Evolutionary conservation across 2,329 filamentous ascomycete species (phyloP), one percentile per base, ranked within the genome.

Genomic region (Cordyceps cicadae): DNA sequence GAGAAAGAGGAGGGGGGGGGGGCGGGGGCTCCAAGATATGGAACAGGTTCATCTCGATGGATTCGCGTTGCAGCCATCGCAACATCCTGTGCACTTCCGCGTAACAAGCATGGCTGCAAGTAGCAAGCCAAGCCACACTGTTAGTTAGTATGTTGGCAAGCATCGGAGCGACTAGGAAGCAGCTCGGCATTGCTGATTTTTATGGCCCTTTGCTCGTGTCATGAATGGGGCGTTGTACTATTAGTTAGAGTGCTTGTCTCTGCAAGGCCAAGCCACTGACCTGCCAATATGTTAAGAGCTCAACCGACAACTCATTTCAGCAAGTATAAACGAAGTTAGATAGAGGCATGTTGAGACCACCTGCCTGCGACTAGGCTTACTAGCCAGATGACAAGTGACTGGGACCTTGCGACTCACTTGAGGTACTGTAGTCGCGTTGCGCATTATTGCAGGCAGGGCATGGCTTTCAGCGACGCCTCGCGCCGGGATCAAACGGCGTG

Each of bases 361-460:
- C 26, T 46, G 26, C 53, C 26, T 46, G 53, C 29, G 34, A 55
- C 54, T 48, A 41, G 54, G 14, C 15, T 17, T 43, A 43, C 8
- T 43, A 43, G 39, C 41, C 46, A 34, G 43, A 19, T 58, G 46
- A 19, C 45, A 43, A 46, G 46, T 58, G 39, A 51, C 46, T 24
- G 43, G 12, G 14, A 43, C 39, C 15, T 41, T 49, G 12, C 39
- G 8, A 46, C n/a, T 45, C 26, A 45, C 50, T 58, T 58, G 46
- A 50, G 55, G 39, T 24, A 43, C 43, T 14, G 24, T 26, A 14
- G 26, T 48, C 46, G 17, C 15, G 17, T 29, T 19, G 26, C 39
- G 32, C 34, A 58, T 50, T 59, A 52, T 51, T 45, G 48, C 46
- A 59, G 48, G 56, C 46, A 59, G 48, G 56, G 56, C 46, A 59